Evolutionary conservation across 768 basidiomycete species (phyloP).

Genomic region (Amanita inopinata): DNA sequence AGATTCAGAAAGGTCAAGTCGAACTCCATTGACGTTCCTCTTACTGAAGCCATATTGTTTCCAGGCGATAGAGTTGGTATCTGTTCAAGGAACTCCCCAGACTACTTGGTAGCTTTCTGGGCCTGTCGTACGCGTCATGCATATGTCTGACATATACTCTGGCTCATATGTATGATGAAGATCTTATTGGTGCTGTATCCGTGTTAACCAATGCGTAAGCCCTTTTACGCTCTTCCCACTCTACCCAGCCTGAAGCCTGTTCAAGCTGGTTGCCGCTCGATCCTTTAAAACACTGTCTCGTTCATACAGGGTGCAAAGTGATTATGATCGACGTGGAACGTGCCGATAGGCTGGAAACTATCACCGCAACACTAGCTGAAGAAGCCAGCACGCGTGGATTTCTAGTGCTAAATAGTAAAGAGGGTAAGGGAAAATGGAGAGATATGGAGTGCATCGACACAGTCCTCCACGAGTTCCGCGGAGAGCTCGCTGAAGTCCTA

Average conservation of each 20-base stretch:
- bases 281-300: slow-evolving; percentile 34
- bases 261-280: slow-evolving; percentile 33
- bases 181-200: slow-evolving; percentile 38
- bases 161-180: slow-evolving; percentile 12
- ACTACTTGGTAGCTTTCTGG: slow-evolving; percentile 38
- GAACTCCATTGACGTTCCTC: neutral
- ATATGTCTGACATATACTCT: neutral
- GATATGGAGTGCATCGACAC: slow-evolving; percentile 30
- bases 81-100: slow-evolving; percentile 38
- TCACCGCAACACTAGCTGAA: slow-evolving; percentile 17
- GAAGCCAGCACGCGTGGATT: slow-evolving; percentile 25
- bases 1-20: slow-evolving; percentile 34
- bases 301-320: slow-evolving; percentile 30
- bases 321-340: slow-evolving; percentile 39
- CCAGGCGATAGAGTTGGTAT: slow-evolving; percentile 35
- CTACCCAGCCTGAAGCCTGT: neutral
- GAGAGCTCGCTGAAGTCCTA: slow-evolving; percentile 20
- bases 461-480: slow-evolving; percentile 23
- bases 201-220: slow-evolving; percentile 39
- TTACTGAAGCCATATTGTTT: slow-evolving; percentile 2
- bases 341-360: slow-evolving; percentile 25
- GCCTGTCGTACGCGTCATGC: slow-evolving; percentile 30
- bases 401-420: slow-evolving; percentile 31
- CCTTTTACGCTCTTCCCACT: neutral
- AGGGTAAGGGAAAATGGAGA: slow-evolving; percentile 33